These are phyloP conservation scores for Nicotiana otophora DNA, from an alignment of 257 asterid species.

Conservation along the genomic window DNA sequence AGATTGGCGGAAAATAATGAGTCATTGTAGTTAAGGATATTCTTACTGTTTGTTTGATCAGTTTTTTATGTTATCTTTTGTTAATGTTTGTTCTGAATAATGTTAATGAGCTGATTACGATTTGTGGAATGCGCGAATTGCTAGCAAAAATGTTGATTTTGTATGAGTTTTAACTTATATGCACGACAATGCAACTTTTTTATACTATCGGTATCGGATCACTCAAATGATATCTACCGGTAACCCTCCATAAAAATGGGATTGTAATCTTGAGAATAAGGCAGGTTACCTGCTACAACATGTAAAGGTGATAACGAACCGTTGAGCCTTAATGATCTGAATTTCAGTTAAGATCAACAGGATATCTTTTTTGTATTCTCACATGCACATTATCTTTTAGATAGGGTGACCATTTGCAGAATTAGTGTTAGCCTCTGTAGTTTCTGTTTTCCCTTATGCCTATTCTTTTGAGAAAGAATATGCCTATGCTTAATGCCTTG, in stretches of 20 bases:
- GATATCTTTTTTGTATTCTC: not conserved
- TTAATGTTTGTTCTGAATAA: not conserved
- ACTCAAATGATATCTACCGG: no score
- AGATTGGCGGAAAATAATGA: not conserved
- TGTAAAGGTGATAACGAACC: not conserved
- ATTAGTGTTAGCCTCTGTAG: not conserved
- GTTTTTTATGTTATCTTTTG: not conserved
- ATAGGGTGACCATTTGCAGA: not conserved
- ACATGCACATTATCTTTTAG: not conserved
- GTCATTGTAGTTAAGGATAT: not conserved
- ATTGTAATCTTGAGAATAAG: no score
- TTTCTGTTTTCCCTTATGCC: not conserved
- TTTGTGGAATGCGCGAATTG: not conserved
- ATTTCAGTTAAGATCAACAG: not conserved
- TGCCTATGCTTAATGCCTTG: not conserved
- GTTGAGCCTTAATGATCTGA: not conserved
- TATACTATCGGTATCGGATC: no score
- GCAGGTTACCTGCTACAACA: no score
- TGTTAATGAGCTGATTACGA: not conserved
- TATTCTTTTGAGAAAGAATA: not conserved
- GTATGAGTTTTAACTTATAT: no score
- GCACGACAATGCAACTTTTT: no score
- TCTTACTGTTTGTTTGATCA: not conserved
- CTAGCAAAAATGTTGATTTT: not conserved
- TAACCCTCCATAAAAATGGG: no score